phyloP scores from a whole-genome alignment of 2,329 filamentous ascomycete species.

The Claviceps monticola region DNA sequence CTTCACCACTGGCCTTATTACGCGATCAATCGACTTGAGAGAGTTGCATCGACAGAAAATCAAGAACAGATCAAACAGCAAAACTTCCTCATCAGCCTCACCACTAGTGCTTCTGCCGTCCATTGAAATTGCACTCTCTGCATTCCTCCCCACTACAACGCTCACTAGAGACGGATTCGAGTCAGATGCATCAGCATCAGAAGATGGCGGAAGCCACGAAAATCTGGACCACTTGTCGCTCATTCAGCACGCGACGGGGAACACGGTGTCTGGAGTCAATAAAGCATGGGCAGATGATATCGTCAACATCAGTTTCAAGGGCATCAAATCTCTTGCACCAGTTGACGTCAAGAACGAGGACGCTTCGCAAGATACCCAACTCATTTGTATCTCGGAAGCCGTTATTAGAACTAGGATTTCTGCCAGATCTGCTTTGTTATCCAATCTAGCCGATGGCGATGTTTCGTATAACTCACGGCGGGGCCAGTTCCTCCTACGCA shows the following conservation, averaged over 20 bases:
- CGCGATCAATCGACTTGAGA: constrained; percentile 34
- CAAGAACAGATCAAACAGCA: constrained; percentile 22
- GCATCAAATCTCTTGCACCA: constrained; percentile 19
- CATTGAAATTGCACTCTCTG: constrained; percentile 34
- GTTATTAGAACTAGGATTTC: constrained; percentile 40
- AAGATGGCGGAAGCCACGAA: constrained; percentile 4
- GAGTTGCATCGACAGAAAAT: constrained; percentile 31
- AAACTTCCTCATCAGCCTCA: constrained; percentile 24
- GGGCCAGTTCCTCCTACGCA: constrained; percentile 49
- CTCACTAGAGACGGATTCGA: constrained; percentile 11
- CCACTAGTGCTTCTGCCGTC: constrained; percentile 33
- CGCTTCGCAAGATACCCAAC: constrained; percentile 7
- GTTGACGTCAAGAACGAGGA: constrained; percentile 4
- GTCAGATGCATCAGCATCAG: constrained; percentile 1
- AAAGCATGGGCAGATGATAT: constrained; percentile 44
- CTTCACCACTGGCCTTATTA: constrained; percentile 36
- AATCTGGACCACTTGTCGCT: constrained; percentile 13
- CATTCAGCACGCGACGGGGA: constrained; percentile 10
- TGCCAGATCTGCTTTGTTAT: constrained; percentile 40
- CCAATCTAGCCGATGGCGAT: constrained; percentile 42
- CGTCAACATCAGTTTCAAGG: constrained; percentile 43
- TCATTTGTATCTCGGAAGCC: constrained; percentile 35
- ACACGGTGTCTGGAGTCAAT: constrained; percentile 11
- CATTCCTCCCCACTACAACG: constrained; percentile 26
- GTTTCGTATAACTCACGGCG: constrained; percentile 45